Evolutionary conservation across 2,329 filamentous ascomycete species (phyloP).

Genomic region (Drechslera avenae): DNA sequence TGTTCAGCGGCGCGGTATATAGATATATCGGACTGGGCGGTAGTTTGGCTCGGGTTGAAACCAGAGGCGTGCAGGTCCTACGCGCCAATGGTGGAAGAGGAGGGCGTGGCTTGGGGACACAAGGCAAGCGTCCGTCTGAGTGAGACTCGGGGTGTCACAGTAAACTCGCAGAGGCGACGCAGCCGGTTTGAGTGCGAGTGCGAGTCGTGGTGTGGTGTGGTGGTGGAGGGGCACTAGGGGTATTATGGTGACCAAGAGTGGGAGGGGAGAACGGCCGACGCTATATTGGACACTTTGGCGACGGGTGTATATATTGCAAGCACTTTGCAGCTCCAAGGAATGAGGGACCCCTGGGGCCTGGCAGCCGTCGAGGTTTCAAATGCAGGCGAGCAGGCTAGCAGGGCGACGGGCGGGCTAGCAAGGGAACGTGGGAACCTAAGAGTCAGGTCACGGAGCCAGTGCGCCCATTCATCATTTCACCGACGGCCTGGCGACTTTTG

Average conservation of each 20-base stretch:
- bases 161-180: slow-evolving; percentile 11
- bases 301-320: slow-evolving; percentile 14
- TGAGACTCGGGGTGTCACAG: slow-evolving; percentile 29
- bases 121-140: slow-evolving; percentile 19
- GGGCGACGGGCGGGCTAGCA: slow-evolving; percentile 3
- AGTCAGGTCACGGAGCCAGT: slow-evolving; percentile 15
- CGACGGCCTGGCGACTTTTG: not conserved
- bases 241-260: not conserved
- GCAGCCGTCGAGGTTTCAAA: slow-evolving; percentile 20
- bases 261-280: slow-evolving; percentile 6
- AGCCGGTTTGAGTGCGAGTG: slow-evolving; percentile 2
- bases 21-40: slow-evolving; percentile 27
- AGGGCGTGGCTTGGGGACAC: slow-evolving; percentile 25
- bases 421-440: slow-evolving; percentile 8
- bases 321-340: slow-evolving; percentile 1
- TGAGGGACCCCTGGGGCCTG: slow-evolving; percentile 5
- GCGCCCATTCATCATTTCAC: slow-evolving; percentile 12
- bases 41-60: slow-evolving; percentile 34
- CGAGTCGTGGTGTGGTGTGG: not conserved
- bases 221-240: slow-evolving; percentile 1
- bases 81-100: slow-evolving; percentile 35
- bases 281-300: slow-evolving; percentile 8
- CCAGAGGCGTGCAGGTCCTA: slow-evolving; percentile 31
- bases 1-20: not conserved
- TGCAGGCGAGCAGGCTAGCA: slow-evolving; percentile 8